Evolutionary conservation across 176 grass and related monocot genomes (phyloP), one percentile per base, ranked within the genome.

Genomic region (Bothriochloa decipiens): DNA sequence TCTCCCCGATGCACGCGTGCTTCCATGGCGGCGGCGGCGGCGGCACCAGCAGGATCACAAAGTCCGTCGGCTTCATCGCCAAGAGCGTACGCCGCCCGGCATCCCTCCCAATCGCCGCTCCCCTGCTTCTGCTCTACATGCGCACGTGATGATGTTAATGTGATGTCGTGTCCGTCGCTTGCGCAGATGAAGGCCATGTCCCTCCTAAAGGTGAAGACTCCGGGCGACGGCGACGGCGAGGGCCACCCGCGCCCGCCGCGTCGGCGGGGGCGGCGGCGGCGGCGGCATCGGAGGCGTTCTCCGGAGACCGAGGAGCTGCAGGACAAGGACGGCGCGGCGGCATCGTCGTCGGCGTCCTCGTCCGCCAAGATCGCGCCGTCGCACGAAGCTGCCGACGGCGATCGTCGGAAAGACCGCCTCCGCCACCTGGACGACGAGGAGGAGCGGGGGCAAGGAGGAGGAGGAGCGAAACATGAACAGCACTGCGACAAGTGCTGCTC

Each of bases 181-280:
- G 32, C 15, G 88, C 78, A 90, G 88, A 78, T 90, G 83, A 90
- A 90, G 83, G 79, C 78, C 65, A 35, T 90, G 78, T 86, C 88
- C 0, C 72, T 90, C 1, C 73, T 90, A 36, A 90, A 73, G 72
- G 73, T 67, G 88, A 90, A 72, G 73, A 26, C 68, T 43, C 3
- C 63, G 7, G 87, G 69, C 15, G 68, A 65, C 63, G 45, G 43
- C 43, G 43, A 46, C 39, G 87, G 70, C 7, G 77, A 17, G 52
- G 66, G 12, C 20, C 35, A 35, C 4, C 15, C 50, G 28, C 2
- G 29, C 29, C 2, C 29, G 29, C 29, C 29, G 29, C 29, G n/a
- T n/a, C n/a, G 29, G 29, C 82, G 37, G 2, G 27, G 72, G 28
- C 71, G 69, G 3, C 28, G 66, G 20, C 6, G 26, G 25, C 41